These are phyloP conservation scores for Podaxis pistillaris DNA, from an alignment of 768 basidiomycete genomes.

Conservation along the genomic window DNA sequence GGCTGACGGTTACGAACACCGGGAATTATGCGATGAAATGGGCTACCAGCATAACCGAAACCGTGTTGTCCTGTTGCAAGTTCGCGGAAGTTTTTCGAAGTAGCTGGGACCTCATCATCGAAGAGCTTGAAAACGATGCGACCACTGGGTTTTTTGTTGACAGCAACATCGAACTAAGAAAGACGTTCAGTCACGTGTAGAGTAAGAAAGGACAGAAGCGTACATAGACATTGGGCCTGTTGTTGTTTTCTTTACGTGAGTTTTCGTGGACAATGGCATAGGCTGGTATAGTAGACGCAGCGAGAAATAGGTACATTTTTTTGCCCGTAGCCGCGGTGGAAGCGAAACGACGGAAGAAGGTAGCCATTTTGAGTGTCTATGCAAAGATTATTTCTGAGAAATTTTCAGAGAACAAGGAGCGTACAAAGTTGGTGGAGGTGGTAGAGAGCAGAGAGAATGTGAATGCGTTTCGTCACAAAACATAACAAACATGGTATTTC, in stretches of 20 bases:
- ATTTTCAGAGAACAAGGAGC: neutral
- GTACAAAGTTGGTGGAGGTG: neutral
- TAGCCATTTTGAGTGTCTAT: constrained; percentile 36
- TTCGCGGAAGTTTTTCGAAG: constrained; percentile 78
- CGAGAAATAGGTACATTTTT: constrained; percentile 33
- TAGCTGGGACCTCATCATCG: constrained; percentile 81
- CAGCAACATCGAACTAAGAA: constrained; percentile 60
- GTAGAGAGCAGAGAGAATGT: neutral
- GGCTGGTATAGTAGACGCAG: constrained; percentile 28
- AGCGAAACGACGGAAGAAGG: constrained; percentile 49
- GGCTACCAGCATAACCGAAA: constrained; percentile 68
- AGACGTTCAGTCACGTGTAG: constrained; percentile 1
- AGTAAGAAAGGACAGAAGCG: neutral
- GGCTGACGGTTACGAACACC: constrained; percentile 35
- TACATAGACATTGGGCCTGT: constrained; percentile 16
- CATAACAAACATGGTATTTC: neutral
- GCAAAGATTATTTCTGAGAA: neutral
- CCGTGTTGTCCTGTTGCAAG: constrained; percentile 66
- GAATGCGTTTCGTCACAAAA: neutral
- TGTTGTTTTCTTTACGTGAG: neutral
- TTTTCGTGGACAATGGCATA: constrained; percentile 29
- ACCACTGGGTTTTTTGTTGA: constrained; percentile 59
- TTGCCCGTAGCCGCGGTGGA: constrained; percentile 43
- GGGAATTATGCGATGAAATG: constrained; percentile 76
- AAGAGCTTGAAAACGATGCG: constrained; percentile 82